A percentile compares a stretch with the other conserved stretches of the same genome.
Conservation (phyloP, 1,284 basidiomycete genomes). For the Ustanciosporium gigantosporum region DNA sequence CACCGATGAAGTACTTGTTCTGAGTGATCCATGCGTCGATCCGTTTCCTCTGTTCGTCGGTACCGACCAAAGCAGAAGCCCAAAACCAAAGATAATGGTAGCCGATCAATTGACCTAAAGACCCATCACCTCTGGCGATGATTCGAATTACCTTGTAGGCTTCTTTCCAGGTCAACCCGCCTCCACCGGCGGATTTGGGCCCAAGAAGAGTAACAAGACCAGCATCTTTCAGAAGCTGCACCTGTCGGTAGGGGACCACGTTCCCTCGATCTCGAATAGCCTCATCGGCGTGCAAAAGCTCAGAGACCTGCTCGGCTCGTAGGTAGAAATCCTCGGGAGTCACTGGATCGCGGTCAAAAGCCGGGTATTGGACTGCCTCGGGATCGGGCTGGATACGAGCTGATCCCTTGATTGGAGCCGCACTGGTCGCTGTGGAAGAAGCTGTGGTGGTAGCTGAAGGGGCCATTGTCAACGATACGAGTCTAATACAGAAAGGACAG, state of each 20-base stretch:
- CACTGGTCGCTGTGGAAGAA: constrained; percentile 2
- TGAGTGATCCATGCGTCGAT: constrained; percentile 42
- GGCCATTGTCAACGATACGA: no score
- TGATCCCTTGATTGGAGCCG: constrained; percentile 15
- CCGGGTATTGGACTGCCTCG: constrained; percentile 49
- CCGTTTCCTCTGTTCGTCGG: constrained; percentile 45
- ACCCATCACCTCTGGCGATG: constrained; percentile 56
- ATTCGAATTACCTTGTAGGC: constrained; percentile 54
- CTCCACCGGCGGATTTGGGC: constrained; percentile 49
- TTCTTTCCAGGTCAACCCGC: constrained; percentile 47
- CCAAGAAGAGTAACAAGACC: constrained; percentile 57
- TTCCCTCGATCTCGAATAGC: constrained; percentile 56
- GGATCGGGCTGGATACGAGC: constrained; percentile 52
- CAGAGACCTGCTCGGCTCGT: constrained; percentile 54
- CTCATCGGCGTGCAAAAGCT: constrained; percentile 53
- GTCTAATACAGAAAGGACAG: no score
- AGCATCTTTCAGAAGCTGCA: constrained; percentile 58
- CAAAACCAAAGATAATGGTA: constrained; percentile 54
- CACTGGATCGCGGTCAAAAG: constrained; percentile 36
- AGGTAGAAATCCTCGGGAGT: constrained; percentile 46
- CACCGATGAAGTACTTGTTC: constrained; percentile 56
- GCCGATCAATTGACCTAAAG: constrained; percentile 51
- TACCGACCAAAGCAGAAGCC: constrained; percentile 53
- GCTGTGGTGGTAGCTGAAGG: constrained; percentile 30
- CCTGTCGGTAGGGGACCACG: constrained; percentile 57